These are phyloP conservation scores for Begonia masoniana DNA, from an alignment of 306 rosid species.

Conservation along the genomic window DNA sequence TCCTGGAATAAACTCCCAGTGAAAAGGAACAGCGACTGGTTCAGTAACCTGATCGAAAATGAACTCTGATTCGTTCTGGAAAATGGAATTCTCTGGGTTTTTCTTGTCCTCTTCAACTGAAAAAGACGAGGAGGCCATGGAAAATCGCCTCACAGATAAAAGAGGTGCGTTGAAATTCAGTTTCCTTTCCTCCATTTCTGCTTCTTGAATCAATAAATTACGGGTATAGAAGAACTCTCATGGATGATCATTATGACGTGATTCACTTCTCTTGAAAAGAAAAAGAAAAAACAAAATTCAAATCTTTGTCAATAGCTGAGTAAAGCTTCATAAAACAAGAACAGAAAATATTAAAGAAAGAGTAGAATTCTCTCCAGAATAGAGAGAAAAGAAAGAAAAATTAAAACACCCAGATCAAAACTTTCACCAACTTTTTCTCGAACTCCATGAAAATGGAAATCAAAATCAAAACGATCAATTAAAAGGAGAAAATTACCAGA, in stretches of 20 bases:
- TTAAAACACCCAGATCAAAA: conserved; percentile 9
- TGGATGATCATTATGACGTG: not conserved
- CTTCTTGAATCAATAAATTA: conserved; percentile 12
- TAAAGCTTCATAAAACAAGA: not conserved
- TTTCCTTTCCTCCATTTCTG: conserved; percentile 57
- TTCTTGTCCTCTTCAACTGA: conserved; percentile 27
- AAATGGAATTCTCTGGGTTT: conserved; percentile 19
- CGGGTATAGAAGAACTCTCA: conserved; percentile 7
- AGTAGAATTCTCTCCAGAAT: not conserved
- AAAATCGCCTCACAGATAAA: conserved; percentile 71
- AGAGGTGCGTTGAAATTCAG: conserved; percentile 80
- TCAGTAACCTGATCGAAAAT: conserved; percentile 46
- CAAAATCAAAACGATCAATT: not conserved
- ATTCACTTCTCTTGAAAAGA: not conserved
- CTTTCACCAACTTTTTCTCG: not conserved
- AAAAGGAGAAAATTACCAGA: not conserved
- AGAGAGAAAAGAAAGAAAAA: not conserved
- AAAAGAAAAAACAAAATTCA: not conserved
- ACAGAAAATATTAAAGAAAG: not conserved
- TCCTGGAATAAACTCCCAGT: conserved; percentile 93
- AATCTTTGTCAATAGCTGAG: not conserved
- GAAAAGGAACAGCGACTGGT: conserved; percentile 77
- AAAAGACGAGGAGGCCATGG: conserved; percentile 25
- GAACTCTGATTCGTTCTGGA: conserved; percentile 27
- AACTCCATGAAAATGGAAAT: not conserved